Evolutionary conservation across 2,329 filamentous ascomycete genomes (phyloP), one percentile per base, ranked within the genome.

Genomic region (Huntiella savannae): DNA sequence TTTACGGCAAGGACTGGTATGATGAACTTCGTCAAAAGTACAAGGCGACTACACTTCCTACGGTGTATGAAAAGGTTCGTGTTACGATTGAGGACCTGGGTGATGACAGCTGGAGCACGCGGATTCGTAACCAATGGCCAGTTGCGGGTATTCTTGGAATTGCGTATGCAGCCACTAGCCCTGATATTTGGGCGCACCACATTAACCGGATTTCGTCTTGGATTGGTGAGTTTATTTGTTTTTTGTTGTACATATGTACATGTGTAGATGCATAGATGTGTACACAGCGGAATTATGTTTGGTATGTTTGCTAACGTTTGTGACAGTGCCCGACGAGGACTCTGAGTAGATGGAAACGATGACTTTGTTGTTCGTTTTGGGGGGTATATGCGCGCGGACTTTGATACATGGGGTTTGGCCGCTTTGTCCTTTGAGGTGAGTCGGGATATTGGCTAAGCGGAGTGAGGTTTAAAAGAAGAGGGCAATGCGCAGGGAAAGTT

Each of bases 31-130:
- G 78, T 13, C 57, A 58, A 17, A 73, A 70, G 54, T 82, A 81
- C 54, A 60, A 63, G 4, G 78, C 79, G 0, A 61, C 61, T 1
- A 68, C 71, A 41, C 55, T 82, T 51, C 77, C 75, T 0, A 75
- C 63, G 28, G 75, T 82, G 1, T 80, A 75, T 50, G 75, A 82
- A 53, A 82, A 82, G 60, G 74, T 80, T 17, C 71, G 68, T 53
- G 70, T 71, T 12, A 41, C 44, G 19, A 17, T 50, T n/a, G 40
- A 34, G 10, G 48, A 32, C 13, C 46, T 49, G 17, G 46, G 46
- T 22, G 43, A 44, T 10, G 44, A 33, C 17, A 46, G 43, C 11
- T 11, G 35, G 5, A 8, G 16, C 34, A 49, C 39, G 2, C 43
- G 39, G 10, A 15, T 49, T 16, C 48, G 48, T 6, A 49, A 43